Base-by-base conservation (phyloP, 805 yeast species). In the Pichia phayaonensis region DNA sequence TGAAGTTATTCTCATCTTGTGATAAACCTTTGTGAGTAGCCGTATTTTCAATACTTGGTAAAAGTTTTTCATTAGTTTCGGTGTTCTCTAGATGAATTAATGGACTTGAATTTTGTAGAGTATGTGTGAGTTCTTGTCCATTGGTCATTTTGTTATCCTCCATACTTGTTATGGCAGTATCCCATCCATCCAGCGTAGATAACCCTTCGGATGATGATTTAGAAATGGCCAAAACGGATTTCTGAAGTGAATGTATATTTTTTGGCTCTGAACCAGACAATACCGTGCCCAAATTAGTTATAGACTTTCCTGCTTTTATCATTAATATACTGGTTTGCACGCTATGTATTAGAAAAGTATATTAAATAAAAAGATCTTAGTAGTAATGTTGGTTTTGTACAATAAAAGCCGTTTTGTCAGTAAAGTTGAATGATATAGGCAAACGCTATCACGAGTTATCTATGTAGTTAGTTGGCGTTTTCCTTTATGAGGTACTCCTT, bases 121-220 rank as follows among this genome's bases (percentile, higher is more conserved):
- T 20, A 20, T 23, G 5, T 4, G 22, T 20, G 20, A 1, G 8
- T 39, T n/a, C 23, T 3, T 39, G 23, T 20, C 16, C 15, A 11
- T 39, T 39, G 6, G 6, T 20, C 18, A 39, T 40, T n/a, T 45
- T 49, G 16, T 29, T 23, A 8, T 49, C 49, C 10, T 49, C 46
- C 8, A 49, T 36, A 22, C 52, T 48, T 16, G 54, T 50, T 20
- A 45, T 24, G 16, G 51, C 44, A 21, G 56, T 42, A 26, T 49
- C 49, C 13, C 22, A 11, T 16, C 43, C 48, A 42, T 50, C 50
- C 4, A 47, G n/a, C 2, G 52, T 21, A 8, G 54, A 49, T 20
- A 42, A 44, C 3, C 54, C 55, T 29, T 52, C 57, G 2, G 57
- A 52, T 13, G 57, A 54, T 20, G 55, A 52, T 41, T 54, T 54